Evolutionary conservation across 2,329 filamentous ascomycete genomes (phyloP), one percentile per base, ranked within the genome.

Genomic region (Fusarium chaquense): DNA sequence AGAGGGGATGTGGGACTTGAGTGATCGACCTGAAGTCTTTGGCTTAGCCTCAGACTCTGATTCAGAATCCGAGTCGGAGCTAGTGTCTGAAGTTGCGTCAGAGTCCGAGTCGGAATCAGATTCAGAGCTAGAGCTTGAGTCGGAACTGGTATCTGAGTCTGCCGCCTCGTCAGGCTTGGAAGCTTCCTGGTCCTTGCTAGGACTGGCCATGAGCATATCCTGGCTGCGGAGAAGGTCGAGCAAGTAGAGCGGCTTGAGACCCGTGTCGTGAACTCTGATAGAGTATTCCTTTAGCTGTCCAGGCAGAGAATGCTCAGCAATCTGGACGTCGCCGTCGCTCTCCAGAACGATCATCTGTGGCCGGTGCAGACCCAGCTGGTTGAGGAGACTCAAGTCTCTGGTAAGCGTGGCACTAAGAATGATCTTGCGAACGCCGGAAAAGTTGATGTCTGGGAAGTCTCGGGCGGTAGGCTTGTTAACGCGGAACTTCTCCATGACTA

Each of bases 341-440:
- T 94, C 91, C 16, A 97, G 85, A 1, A 93, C 86, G 1, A 98
- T 86, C 47, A 98, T 82, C 62, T 87, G 91, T 5, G 96, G 95
- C 54, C 92, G 85, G 30, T 85, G 84, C 32, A 98, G 83, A 63
- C 87, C 91, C 38, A 98, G 80, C 1, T 89, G 90, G 58, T 88
- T 91, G 22, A 98, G 82, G 64, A 96, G 90, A 36, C 91, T 92
- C 49, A 97, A 83, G 75, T 98, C 94, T 60, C 90, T 87, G 3
- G 94, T 97, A 89, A 98, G 93, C 0, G 95, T 98, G 8, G 95
- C 96, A 77, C 93, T 97, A 5, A 98, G 85, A 54, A 98, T 87
- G 20, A 98, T 85, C 80, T 98, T 98, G 52, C 90, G 89, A 5
- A 96, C 83, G 18, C 84, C 85, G 7, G 80, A 82, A 43, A 84